phyloP scores from a whole-genome alignment of 108 stramenopile species.

The Parietichytrium sp. region DNA sequence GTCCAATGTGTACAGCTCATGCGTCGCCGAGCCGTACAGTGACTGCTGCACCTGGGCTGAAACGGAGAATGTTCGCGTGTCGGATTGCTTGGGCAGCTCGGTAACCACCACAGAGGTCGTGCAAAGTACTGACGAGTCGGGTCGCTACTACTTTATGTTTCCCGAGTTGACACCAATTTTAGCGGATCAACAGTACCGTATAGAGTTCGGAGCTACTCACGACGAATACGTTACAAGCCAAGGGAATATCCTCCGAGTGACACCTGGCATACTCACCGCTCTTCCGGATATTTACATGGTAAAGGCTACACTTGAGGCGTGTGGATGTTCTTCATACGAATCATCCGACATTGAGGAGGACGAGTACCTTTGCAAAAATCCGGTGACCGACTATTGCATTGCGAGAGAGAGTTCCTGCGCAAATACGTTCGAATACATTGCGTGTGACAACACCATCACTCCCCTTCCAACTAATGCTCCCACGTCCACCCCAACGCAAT shows the following conservation, averaged over 20 bases:
- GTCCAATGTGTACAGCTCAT: background rate
- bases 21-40: background rate
- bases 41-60: constrained; percentile 17
- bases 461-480: background rate
- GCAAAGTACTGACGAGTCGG: background rate
- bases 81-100: background rate
- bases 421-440: background rate
- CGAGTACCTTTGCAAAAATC: background rate
- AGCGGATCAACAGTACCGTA: background rate
- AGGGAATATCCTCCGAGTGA: background rate
- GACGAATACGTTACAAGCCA: background rate
- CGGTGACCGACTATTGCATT: background rate
- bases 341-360: background rate
- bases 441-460: constrained; percentile 9
- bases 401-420: background rate
- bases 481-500: background rate
- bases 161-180: background rate
- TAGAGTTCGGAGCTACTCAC: background rate
- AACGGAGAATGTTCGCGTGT: background rate
- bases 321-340: background rate
- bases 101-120: background rate
- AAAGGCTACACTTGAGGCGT: background rate
- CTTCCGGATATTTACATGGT: background rate
- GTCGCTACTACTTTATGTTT: background rate
- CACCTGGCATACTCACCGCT: background rate